Conservation (phyloP, 257 asterid species). For the Solanum pennellii region DNA sequence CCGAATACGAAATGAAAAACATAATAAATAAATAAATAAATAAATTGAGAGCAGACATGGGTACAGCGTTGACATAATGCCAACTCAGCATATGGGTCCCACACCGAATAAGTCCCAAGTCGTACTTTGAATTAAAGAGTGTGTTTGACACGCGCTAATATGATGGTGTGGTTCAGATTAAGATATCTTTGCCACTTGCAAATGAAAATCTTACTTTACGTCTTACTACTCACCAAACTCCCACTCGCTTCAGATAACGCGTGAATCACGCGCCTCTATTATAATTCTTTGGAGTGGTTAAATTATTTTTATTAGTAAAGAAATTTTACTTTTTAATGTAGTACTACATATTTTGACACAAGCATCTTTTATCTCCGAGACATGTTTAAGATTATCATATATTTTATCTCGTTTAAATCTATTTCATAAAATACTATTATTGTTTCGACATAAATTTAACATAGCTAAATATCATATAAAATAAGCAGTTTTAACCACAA, state of each 20-base stretch:
- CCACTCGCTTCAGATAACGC: background rate
- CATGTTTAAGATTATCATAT: no score
- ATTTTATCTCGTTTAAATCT: no score
- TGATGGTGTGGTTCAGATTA: background rate
- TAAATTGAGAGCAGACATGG: background rate
- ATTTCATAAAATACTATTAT: no score
- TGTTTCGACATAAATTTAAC: no score
- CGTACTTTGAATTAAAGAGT: background rate
- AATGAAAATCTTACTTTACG: background rate
- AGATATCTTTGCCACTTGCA: background rate
- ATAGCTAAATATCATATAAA: no score
- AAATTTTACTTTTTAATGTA: background rate
- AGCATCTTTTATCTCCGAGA: background rate
- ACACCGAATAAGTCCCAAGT: background rate
- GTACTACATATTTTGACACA: background rate
- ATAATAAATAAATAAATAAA: no score
- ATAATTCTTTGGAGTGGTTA: background rate
- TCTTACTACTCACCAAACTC: background rate
- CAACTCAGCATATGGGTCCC: background rate
- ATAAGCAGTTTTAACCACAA: no score
- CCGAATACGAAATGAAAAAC: no score
- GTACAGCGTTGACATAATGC: background rate
- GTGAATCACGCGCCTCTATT: conserved; percentile 1
- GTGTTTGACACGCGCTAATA: background rate
- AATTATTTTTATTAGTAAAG: background rate